Percentiles rank a stretch among this genome's conserved stretches.
These are phyloP conservation scores for Abrus pulchellus DNA, from an alignment of 306 rosid species.

Conservation along the genomic window DNA sequence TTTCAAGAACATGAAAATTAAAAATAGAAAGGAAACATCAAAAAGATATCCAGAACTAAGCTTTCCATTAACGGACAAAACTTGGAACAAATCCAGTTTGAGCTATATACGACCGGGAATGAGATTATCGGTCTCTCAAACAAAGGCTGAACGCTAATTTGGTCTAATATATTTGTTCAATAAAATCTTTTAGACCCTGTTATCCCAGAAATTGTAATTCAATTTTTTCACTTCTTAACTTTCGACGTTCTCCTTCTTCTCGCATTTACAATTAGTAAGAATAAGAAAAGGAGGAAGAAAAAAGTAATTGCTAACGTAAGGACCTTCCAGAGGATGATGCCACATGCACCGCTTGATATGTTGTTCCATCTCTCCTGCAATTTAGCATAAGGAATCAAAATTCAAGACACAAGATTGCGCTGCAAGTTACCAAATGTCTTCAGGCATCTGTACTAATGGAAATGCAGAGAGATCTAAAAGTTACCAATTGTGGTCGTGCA, in stretches of 20 bases:
- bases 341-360: conserved; percentile 47
- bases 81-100: conserved; percentile 13
- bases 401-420: background rate
- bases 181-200: conserved; percentile 20
- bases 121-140: conserved; percentile 27
- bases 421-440: conserved; percentile 34
- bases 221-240: conserved; percentile 64
- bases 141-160: background rate
- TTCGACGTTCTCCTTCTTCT: conserved; percentile 83
- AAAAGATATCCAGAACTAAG: conserved; percentile 3
- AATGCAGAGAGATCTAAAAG: conserved; percentile 28
- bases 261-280: conserved; percentile 63
- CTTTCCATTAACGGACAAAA: conserved; percentile 29
- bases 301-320: conserved; percentile 52
- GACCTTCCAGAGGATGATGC: conserved; percentile 55
- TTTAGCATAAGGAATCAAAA: conserved; percentile 40
- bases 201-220: conserved; percentile 25
- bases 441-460: background rate
- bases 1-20: background rate
- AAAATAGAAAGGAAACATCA: background rate
- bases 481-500: background rate
- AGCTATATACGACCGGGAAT: background rate
- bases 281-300: conserved; percentile 54
- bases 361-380: conserved; percentile 72
- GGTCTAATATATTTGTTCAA: conserved; percentile 32